phyloP scores from a whole-genome alignment of 139 green algal species.

The Chlamydomonas sp. region DNA sequence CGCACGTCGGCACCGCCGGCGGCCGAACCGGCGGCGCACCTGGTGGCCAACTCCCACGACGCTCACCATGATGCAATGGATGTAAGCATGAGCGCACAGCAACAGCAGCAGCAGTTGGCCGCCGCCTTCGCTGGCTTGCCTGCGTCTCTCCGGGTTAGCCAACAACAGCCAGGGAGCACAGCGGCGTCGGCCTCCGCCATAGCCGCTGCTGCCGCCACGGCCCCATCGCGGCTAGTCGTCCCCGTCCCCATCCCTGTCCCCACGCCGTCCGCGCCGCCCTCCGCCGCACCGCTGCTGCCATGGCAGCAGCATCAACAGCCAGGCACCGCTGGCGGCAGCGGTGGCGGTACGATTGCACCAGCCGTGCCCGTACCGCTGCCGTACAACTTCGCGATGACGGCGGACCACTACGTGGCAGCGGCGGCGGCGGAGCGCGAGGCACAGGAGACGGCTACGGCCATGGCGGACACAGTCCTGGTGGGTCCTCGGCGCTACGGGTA shows the following conservation, averaged over 20 bases:
- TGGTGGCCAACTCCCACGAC: too few relatives aligned
- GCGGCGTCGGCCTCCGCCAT: neutral
- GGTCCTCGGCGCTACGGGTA: neutral
- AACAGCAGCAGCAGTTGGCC: neutral
- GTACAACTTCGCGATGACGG: neutral
- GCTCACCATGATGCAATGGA: too few relatives aligned
- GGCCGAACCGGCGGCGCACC: too few relatives aligned
- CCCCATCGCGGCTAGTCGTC: neutral
- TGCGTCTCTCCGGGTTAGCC: neutral
- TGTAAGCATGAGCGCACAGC: too few relatives aligned
- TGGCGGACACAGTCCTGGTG: constrained; percentile 24
- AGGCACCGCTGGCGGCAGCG: neutral
- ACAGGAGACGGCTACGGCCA: constrained; percentile 20
- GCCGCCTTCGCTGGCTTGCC: constrained; percentile 17
- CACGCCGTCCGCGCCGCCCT: neutral
- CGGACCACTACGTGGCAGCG: constrained; percentile 19
- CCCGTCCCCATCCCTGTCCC: too few relatives aligned
- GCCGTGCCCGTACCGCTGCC: neutral
- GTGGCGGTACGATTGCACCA: neutral
- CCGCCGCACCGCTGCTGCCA: neutral
- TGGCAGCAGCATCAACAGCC: neutral
- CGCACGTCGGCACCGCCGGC: too few relatives aligned
- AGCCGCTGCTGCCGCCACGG: neutral
- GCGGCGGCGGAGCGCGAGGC: constrained; percentile 22
- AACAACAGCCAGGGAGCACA: neutral